Base-by-base conservation (phyloP, 805 yeast species). In the Schwanniomyces pseudopolymorphus region DNA sequence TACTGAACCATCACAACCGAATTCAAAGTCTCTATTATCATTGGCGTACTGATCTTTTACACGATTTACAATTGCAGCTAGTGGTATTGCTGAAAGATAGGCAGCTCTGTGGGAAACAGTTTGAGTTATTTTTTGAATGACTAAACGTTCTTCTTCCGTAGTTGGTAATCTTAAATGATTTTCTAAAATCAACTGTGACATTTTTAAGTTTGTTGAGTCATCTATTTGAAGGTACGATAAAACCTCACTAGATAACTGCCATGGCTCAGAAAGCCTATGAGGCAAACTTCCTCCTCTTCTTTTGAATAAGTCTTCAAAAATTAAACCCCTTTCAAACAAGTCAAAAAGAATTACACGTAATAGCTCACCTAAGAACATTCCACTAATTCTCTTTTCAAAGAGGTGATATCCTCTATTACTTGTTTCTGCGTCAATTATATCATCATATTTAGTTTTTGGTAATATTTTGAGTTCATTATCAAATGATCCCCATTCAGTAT, bases 401-500 rank as follows among this genome's bases (percentile, higher is more conserved):
- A 91, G 79, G 65, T 94, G 97, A 72, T 73, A 88, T 6, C 95
- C 95, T 33, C 81, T 84, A 65, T 92, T 92, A 9, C 94, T 78
- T 20, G 97, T 87, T 52, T 74, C 77, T 25, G 70, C 63, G 64
- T 92, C 96, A 53, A 92, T 81, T 22, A 69, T 73, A 41, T 70
- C 66, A 70, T 92, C 99, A 64, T 83, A 91, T 49, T 81, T 79
- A 3, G 96, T 87, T 41, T 74, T 78, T 49, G 97, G 97, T 52
- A 92, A 74, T 35, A 83, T 73, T 54, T 80, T 75, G 50, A 90
- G 75, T 19, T 81, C 84, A 61, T 92, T 92, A 68, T 92, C 98
- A 59, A 91, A 92, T 37, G 97, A 89, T 52, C 98, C 98, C 97
- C 98, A 94, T 69, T 94, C 99, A 39, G 97, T 91, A 71, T 91